Base-by-base conservation (phyloP, 257 asterid species). In the Lithospermum erythrorhizon region DNA sequence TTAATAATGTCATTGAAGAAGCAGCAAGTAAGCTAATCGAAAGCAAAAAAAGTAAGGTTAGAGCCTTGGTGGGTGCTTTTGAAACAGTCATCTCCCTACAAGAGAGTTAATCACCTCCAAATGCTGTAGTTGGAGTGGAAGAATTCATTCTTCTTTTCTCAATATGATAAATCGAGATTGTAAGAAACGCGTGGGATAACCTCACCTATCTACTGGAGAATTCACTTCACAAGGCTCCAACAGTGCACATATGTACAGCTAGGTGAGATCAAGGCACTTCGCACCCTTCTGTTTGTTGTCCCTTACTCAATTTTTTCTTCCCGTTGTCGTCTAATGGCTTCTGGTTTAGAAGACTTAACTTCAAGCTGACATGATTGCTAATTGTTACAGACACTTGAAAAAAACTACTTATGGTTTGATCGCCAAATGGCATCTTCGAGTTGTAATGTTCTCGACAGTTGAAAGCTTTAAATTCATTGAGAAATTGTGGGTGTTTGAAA, bases 1-100 rank as follows among this genome's bases (percentile, higher is more conserved):
- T 32, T 56, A 76, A 74, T 55, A 15, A n/a, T 32, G 68, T 79
- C 63, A 72, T 76, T 48, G 70, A 76, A 70, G 71, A 72, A 57
- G 70, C 69, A 2, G 78, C 79, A 17, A 55, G 65, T 58, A 59
- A 68, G 68, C 65, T 67, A 30, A 68, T 35, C 7, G 57, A 35
- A 58, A 48, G 63, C n/a, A 59, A 68, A 55, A 76, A 21, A 70
- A 53, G 68, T 61, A 81, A 69, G 68, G 90, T 83, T 48, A 71
- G 68, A 59, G 82, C 85, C 9, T 48, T 83, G 48, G 83, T 83
- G 69, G 70, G 72, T 59, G 79, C 83, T 56, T 83, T 83, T 27
- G 87, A 83, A 70, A 61, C 73, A 27, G 72, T 77, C 14, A 77
- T 72, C 51, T 71, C 73, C 30, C 67, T 64, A 30, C 83, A 74